A percentile compares a stretch with the other conserved stretches of the same genome.
Evolutionary conservation across 2,329 filamentous ascomycete species (phyloP).

Genomic region (Aspergillus calidoustus): DNA sequence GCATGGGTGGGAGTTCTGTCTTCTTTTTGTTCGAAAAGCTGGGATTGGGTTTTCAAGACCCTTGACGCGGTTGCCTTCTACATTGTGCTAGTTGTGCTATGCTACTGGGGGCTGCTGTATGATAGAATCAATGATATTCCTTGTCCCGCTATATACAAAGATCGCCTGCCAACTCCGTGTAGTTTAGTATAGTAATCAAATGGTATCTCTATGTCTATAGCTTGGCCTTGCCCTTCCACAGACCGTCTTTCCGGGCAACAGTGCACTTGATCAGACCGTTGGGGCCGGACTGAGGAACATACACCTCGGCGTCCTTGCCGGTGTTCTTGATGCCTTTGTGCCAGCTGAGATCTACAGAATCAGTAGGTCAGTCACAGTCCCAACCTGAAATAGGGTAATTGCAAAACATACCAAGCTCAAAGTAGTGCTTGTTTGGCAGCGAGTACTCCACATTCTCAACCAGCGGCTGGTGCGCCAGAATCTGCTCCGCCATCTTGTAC

Average conservation of each 20-base stretch:
- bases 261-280: slow-evolving; percentile 97
- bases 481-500: slow-evolving; percentile 96
- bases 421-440: slow-evolving; percentile 98
- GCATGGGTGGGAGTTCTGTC: slow-evolving; percentile 44
- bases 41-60: slow-evolving; percentile 13
- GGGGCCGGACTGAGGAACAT: slow-evolving; percentile 87
- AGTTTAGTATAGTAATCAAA: background rate
- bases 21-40: slow-evolving; percentile 7
- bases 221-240: slow-evolving; percentile 34
- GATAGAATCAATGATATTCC: slow-evolving; percentile 10
- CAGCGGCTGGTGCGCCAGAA: slow-evolving; percentile 74
- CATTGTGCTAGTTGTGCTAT: background rate
- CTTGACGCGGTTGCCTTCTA: background rate
- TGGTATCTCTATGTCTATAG: slow-evolving; percentile 36
- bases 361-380: slow-evolving; percentile 12
- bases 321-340: slow-evolving; percentile 95
- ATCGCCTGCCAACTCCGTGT: slow-evolving; percentile 24
- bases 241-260: slow-evolving; percentile 54
- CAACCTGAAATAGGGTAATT: background rate
- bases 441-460: slow-evolving; percentile 77
- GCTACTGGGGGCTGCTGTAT: background rate
- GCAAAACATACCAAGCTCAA: slow-evolving; percentile 73
- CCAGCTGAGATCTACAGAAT: slow-evolving; percentile 80
- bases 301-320: slow-evolving; percentile 93
- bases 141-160: slow-evolving; percentile 18